phyloP scores from a whole-genome alignment of 768 basidiomycete genomes.

The Mycena latifolia region DNA sequence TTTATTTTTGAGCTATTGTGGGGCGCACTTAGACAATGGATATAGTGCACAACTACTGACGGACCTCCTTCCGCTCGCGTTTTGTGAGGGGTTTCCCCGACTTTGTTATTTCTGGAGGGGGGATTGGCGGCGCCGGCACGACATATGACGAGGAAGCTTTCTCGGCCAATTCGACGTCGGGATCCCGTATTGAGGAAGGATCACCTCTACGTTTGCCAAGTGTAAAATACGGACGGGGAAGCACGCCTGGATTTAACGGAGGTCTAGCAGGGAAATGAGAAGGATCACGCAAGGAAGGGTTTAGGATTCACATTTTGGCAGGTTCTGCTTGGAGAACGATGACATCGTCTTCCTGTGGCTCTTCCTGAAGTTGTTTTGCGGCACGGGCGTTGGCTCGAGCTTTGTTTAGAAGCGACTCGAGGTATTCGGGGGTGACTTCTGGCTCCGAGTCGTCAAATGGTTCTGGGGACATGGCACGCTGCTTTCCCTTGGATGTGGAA shows the following conservation, averaged over 20 bases:
- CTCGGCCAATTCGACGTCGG: constrained; percentile 68
- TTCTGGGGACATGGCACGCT: constrained; percentile 52
- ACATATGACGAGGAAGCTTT: constrained; percentile 61
- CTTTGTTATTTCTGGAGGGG: constrained; percentile 69
- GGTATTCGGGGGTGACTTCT: constrained; percentile 65
- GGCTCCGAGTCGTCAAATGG: constrained; percentile 57
- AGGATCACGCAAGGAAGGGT: constrained; percentile 7
- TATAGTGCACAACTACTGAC: constrained; percentile 32
- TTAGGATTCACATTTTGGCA: constrained; percentile 12
- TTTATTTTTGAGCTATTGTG: constrained; percentile 69
- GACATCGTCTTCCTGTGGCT: constrained; percentile 57
- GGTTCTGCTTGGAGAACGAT: constrained; percentile 55
- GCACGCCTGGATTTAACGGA: constrained; percentile 70
- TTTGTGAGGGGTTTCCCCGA: constrained; percentile 79
- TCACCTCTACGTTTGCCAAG: constrained; percentile 59
- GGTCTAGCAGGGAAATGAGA: constrained; percentile 58
- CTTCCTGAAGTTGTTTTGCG: constrained; percentile 43
- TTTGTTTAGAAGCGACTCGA: constrained; percentile 72
- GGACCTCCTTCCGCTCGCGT: constrained; percentile 78
- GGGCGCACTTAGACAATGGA: constrained; percentile 5
- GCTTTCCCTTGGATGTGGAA: constrained; percentile 46
- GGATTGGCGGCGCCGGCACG: constrained; percentile 71
- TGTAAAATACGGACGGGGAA: constrained; percentile 76
- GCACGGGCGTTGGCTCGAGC: constrained; percentile 65
- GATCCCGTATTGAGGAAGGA: constrained; percentile 67